Conservation (phyloP, 768 basidiomycete genomes). For the Xanthoconium stramineum region DNA sequence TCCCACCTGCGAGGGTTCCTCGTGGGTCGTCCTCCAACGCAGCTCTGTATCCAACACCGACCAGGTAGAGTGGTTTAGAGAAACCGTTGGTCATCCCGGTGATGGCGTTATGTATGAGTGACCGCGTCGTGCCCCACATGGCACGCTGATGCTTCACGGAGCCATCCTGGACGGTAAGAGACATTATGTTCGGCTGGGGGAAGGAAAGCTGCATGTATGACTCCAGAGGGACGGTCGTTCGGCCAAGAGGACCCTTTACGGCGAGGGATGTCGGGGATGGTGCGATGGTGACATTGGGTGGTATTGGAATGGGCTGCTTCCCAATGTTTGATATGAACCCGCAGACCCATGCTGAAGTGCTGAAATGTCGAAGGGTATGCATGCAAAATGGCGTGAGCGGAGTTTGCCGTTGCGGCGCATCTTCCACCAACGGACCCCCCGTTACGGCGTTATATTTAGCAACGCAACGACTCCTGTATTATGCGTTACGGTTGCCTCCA, state of each 20-base stretch:
- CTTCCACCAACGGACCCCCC: no score
- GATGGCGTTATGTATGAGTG: slow-evolving; percentile 86
- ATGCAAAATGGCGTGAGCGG: slow-evolving; percentile 6
- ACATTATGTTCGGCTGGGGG: slow-evolving; percentile 31
- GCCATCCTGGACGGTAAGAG: slow-evolving; percentile 52
- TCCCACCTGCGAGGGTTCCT: slow-evolving; percentile 52
- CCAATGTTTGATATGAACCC: slow-evolving; percentile 57
- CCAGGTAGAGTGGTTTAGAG: slow-evolving; percentile 77
- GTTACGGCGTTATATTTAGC: no score
- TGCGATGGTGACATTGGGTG: slow-evolving; percentile 42
- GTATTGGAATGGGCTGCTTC: slow-evolving; percentile 57
- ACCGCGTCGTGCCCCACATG: slow-evolving; percentile 95
- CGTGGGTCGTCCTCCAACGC: slow-evolving; percentile 79
- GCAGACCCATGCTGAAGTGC: slow-evolving; percentile 46
- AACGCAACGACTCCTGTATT: no score
- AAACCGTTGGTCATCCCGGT: slow-evolving; percentile 88
- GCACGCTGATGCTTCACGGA: slow-evolving; percentile 73
- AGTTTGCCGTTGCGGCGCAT: neutral
- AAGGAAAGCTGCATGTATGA: slow-evolving; percentile 42
- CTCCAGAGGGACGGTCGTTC: slow-evolving; percentile 45
- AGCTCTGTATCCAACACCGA: slow-evolving; percentile 93
- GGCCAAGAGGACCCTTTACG: slow-evolving; percentile 60
- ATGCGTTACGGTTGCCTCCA: no score
- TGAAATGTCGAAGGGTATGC: slow-evolving; percentile 40
- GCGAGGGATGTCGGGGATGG: slow-evolving; percentile 37